Conservation (phyloP, 371 early-diverging fungal species). For the Actinomortierella ambigua region DNA sequence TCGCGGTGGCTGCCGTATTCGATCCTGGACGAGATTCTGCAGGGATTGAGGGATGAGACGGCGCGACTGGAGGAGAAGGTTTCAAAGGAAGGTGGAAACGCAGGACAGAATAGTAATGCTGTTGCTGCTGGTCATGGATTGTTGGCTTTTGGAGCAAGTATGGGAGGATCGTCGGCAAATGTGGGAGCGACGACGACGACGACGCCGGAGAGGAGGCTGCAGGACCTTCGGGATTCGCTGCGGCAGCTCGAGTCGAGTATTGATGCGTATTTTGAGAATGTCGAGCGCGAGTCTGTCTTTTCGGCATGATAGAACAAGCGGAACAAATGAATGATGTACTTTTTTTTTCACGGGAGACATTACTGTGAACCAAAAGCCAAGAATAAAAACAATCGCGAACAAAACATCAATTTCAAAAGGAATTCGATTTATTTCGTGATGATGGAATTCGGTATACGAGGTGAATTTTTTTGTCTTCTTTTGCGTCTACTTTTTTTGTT, state of each 20-base stretch:
- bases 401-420: no score
- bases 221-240: conserved; percentile 13
- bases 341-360: no score
- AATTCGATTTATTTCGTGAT: no score
- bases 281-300: conserved; percentile 36
- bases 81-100: background rate
- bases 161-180: no score
- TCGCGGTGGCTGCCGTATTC: conserved; percentile 41
- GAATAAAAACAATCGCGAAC: no score
- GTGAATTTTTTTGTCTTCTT: no score
- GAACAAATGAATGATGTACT: background rate
- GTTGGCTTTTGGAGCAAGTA: no score
- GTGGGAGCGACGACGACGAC: background rate
- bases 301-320: background rate
- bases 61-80: conserved; percentile 1
- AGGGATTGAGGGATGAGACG: conserved; percentile 15
- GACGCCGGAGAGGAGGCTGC: background rate
- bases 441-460: no score
- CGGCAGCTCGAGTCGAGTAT: conserved; percentile 20
- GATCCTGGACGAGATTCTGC: conserved; percentile 36
- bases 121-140: no score
- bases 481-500: no score
- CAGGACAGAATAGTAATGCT: background rate
- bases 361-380: no score
- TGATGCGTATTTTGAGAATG: conserved; percentile 31